A percentile compares a stretch with the other conserved stretches of the same genome.
phyloP scores from a whole-genome alignment of 208 protist genomes.

The Perkinsela sp. region DNA sequence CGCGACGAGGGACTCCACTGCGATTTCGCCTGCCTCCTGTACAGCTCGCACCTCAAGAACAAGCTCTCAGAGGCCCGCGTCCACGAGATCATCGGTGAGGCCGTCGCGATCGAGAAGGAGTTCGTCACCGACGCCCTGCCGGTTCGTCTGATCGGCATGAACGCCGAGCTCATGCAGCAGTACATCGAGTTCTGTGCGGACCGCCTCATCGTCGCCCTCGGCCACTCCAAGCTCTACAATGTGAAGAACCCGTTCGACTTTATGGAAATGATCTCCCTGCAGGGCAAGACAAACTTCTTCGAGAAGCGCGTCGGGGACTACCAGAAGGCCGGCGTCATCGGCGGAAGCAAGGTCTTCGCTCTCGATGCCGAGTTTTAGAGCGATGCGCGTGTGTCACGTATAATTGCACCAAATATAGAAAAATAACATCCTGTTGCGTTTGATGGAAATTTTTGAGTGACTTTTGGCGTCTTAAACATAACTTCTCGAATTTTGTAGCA shows the following conservation, averaged over 20 bases:
- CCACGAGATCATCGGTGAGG: constrained; percentile 65
- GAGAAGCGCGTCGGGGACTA: constrained; percentile 95
- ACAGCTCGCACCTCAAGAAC: constrained; percentile 64
- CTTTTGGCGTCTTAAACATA: no score
- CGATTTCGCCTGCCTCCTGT: constrained; percentile 94
- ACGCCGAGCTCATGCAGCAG: constrained; percentile 79
- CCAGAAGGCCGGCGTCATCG: constrained; percentile 85
- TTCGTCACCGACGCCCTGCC: constrained; percentile 91
- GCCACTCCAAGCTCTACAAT: constrained; percentile 78
- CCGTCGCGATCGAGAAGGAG: constrained; percentile 81
- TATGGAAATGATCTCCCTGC: constrained; percentile 96
- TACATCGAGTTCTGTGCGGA: constrained; percentile 98
- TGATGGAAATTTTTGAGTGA: no score
- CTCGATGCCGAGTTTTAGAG: constrained; percentile 65
- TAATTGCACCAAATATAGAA: neutral
- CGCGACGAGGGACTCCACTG: constrained; percentile 94
- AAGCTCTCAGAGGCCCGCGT: constrained; percentile 51
- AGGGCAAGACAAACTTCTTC: constrained; percentile 98
- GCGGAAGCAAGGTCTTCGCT: constrained; percentile 40
- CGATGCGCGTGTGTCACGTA: neutral
- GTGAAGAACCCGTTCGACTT: constrained; percentile 93
- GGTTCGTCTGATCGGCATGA: constrained; percentile 93
- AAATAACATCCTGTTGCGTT: no score
- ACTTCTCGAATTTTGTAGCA: no score
- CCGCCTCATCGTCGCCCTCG: constrained; percentile 81